A percentile compares a stretch with the other conserved stretches of the same genome.
phyloP scores from a whole-genome alignment of 108 stramenopile genomes.

The Thalassiosira profunda region DNA sequence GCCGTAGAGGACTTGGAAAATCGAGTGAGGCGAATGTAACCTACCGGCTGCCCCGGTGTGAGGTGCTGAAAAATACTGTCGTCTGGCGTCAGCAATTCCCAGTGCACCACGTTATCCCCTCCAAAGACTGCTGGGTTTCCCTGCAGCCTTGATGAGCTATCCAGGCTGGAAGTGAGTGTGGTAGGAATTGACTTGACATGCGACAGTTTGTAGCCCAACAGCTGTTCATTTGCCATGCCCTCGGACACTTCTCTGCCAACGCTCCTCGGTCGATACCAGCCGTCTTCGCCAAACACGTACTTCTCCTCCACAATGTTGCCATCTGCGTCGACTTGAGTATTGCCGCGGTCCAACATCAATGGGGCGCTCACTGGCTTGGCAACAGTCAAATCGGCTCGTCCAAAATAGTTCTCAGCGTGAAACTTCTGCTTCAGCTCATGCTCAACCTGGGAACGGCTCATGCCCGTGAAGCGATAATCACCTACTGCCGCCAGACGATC shows the following conservation, averaged over 20 bases:
- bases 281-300: slow-evolving; percentile 39
- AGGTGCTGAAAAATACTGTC: slow-evolving; percentile 60
- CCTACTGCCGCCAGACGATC: slow-evolving; percentile 87
- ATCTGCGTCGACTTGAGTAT: slow-evolving; percentile 4
- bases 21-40: slow-evolving; percentile 85
- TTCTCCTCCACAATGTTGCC: slow-evolving; percentile 20
- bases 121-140: slow-evolving; percentile 41
- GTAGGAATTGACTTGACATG: slow-evolving; percentile 43
- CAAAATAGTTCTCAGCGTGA: slow-evolving; percentile 60
- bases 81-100: slow-evolving; percentile 60
- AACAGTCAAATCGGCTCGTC: slow-evolving; percentile 70
- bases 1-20: slow-evolving; percentile 76
- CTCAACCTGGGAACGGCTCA: slow-evolving; percentile 43
- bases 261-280: slow-evolving; percentile 31
- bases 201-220: slow-evolving; percentile 41
- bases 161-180: slow-evolving; percentile 20
- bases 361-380: slow-evolving; percentile 69
- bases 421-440: slow-evolving; percentile 32
- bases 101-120: slow-evolving; percentile 74
- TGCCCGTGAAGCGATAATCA: slow-evolving; percentile 61
- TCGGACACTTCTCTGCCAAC: not conserved
- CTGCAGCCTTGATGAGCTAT: not conserved
- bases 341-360: too few species aligned
- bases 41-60: slow-evolving; percentile 48
- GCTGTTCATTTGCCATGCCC: slow-evolving; percentile 13